Evolutionary conservation across 352 stramenopile species (phyloP), one percentile per base, ranked within the genome.

Genomic region (Pythium sukuiense): DNA sequence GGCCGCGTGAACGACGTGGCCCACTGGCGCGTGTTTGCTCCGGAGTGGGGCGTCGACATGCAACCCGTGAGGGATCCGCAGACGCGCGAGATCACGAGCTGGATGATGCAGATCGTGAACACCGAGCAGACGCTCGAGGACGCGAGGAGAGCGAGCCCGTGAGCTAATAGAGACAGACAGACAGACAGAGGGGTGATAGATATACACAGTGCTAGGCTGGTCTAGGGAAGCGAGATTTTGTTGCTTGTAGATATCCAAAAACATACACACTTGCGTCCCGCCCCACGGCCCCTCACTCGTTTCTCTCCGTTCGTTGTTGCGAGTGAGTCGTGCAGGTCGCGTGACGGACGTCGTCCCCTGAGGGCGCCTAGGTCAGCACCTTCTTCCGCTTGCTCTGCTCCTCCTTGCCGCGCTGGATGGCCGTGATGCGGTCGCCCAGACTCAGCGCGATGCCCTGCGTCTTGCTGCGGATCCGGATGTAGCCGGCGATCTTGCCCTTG

Each of bases 391-490:
- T 93, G 75, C 73, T 80, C 70, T 90, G 85, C 50, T 96, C 85
- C 52, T 95, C 86, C 52, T 91, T 88, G 61, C 83, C 76, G 41
- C 93, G 84, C 80, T 99, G 97, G 55, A 99, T 95, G 55, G 92
- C 93, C 58, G 97, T 99, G 72, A 99, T 99, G 39, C 97, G 90
- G 74, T 99, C 97, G 58, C 98, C 98, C 58, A 99, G 79, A 71
- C 96, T 99, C 56, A 99, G 83, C 26, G 98, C 98, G 76, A 99
- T 99, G 57, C 98, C 98, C 77, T 99, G 98, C 57, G 98, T 99
- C 87, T 99, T 99, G 72, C 95, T 99, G 61, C 98, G 93, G 68
- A 99, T 99, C 68, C 98, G 93, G 62, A 99, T 99, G 84, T 99
- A 99, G 43, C 97, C 97, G 63, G 88, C 86, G 59, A 99, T 96